phyloP scores from a whole-genome alignment of 169 alveolate genomes.

The Sarcocystis neurona region DNA sequence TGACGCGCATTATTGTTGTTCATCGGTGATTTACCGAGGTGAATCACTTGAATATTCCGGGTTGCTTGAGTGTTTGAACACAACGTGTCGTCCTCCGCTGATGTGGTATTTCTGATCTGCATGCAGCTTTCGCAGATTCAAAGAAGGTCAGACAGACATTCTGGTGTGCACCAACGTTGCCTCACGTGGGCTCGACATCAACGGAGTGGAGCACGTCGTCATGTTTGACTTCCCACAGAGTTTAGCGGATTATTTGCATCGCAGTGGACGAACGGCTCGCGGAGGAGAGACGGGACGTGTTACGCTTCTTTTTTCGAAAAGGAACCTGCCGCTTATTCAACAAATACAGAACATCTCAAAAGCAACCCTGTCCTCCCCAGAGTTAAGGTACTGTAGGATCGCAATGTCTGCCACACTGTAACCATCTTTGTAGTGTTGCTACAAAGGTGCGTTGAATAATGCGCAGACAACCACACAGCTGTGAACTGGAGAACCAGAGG shows the following conservation, averaged over 20 bases:
- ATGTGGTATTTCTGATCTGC: neutral
- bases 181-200: conserved; percentile 97
- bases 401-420: too few relatives aligned
- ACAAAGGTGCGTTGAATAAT: neutral
- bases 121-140: conserved; percentile 85
- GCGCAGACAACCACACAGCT: neutral
- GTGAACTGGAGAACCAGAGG: neutral
- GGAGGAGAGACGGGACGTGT: conserved; percentile 97
- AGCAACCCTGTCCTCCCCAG: conserved; percentile 15
- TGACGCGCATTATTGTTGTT: too few relatives aligned
- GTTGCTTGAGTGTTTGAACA: too few relatives aligned
- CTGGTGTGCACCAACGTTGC: conserved; percentile 98
- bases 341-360: conserved; percentile 33
- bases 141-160: conserved; percentile 88
- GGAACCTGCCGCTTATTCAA: conserved; percentile 49
- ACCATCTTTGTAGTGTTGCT: neutral
- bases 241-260: conserved; percentile 90
- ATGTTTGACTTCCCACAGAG: conserved; percentile 95
- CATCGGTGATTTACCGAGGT: too few relatives aligned
- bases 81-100: too few relatives aligned
- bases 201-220: conserved; percentile 93
- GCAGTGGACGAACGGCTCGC: conserved; percentile 99
- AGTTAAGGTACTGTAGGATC: neutral
- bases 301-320: conserved; percentile 19
- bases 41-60: too few relatives aligned